A percentile compares a stretch with the other conserved stretches of the same genome.
phyloP scores from a whole-genome alignment of 148 eudicot genomes.

The Pouteria glomerata region DNA sequence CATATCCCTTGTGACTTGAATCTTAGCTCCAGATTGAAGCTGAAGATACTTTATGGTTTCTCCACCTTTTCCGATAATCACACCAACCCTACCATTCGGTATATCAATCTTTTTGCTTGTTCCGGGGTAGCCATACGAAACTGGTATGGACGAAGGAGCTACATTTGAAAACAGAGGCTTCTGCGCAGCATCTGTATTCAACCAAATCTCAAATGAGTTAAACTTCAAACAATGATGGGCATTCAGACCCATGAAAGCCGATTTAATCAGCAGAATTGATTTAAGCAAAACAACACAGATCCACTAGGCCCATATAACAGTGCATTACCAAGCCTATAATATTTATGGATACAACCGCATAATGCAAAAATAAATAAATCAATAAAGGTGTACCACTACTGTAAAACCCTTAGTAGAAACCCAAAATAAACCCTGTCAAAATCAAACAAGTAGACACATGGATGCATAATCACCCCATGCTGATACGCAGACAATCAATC shows the following conservation, averaged over 20 bases:
- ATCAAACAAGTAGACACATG: neutral
- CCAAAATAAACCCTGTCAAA: neutral
- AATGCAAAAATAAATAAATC: too few species aligned
- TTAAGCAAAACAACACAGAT: too few species aligned
- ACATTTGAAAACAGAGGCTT: constrained; percentile 40
- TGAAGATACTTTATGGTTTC: constrained; percentile 94
- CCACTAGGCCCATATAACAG: too few species aligned
- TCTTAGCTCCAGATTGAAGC: constrained; percentile 88
- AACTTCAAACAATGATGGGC: neutral
- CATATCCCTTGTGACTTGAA: constrained; percentile 87
- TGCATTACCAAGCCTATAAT: too few species aligned
- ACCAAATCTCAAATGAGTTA: neutral
- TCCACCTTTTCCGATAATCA: constrained; percentile 91
- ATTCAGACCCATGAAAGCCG: neutral
- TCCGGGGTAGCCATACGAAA: constrained; percentile 49
- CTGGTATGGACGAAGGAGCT: constrained; percentile 28
- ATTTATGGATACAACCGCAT: too few species aligned
- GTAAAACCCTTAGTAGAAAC: neutral
- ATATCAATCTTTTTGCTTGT: constrained; percentile 75
- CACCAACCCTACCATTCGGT: constrained; percentile 93
- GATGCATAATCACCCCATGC: neutral
- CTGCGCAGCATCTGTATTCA: constrained; percentile 40
- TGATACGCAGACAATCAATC: neutral
- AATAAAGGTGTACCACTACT: too few species aligned
- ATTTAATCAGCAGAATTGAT: too few species aligned